Evolutionary conservation across 805 yeast species (phyloP).

Genomic region (Wickerhamiella alocasiicola): DNA sequence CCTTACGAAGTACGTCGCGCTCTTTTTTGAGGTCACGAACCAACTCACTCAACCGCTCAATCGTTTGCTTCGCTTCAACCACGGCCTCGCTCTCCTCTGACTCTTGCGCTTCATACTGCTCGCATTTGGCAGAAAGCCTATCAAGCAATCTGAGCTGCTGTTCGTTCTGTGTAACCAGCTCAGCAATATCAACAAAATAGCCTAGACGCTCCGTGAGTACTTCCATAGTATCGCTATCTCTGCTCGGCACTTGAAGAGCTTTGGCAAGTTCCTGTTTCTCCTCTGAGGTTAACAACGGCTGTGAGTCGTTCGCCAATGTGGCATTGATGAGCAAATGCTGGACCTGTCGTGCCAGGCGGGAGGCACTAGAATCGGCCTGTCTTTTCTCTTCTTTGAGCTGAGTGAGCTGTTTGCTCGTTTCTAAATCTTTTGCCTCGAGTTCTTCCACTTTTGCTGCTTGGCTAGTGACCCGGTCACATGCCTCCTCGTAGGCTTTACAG

Average conservation of each 20-base stretch:
- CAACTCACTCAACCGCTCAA: slow-evolving; percentile 20
- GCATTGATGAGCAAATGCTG: slow-evolving; percentile 48
- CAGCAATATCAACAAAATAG: slow-evolving; percentile 52
- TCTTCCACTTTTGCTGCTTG: background rate
- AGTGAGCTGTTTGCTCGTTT: slow-evolving; percentile 24
- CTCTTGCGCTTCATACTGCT: slow-evolving; percentile 38
- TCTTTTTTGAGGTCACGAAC: slow-evolving; percentile 4
- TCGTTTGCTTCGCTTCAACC: slow-evolving; percentile 27
- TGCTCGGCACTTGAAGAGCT: slow-evolving; percentile 30
- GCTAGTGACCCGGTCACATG: background rate
- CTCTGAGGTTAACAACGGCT: slow-evolving; percentile 46
- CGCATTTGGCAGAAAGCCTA: slow-evolving; percentile 47
- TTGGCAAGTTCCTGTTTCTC: slow-evolving; percentile 55
- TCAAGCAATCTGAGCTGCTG: slow-evolving; percentile 44
- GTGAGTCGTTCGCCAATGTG: slow-evolving; percentile 48
- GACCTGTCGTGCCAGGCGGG: slow-evolving; percentile 75
- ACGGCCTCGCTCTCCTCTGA: slow-evolving; percentile 25
- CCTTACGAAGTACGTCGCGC: slow-evolving; percentile 2
- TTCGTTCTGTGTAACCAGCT: slow-evolving; percentile 61
- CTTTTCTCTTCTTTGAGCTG: slow-evolving; percentile 38
- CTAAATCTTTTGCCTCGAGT: background rate
- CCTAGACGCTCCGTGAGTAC: slow-evolving; percentile 43
- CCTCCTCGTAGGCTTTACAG: background rate
- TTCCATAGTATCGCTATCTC: background rate
- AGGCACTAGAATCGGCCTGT: slow-evolving; percentile 42